Evolutionary conservation across 352 stramenopile species (phyloP).

Genomic region (Globisporangium emineosum): DNA sequence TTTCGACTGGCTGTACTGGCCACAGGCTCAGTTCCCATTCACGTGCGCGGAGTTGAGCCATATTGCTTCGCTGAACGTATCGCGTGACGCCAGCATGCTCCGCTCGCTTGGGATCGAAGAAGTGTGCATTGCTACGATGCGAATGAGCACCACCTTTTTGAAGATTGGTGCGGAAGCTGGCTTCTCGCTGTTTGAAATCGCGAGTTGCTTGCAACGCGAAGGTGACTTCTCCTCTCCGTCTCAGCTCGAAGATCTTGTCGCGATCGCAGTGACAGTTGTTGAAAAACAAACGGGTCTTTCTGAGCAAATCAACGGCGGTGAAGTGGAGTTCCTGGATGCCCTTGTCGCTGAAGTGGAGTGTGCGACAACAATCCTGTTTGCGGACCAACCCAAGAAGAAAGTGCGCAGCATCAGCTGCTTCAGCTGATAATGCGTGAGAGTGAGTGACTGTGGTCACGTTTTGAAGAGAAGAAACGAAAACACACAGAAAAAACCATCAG

Average conservation of each 20-base stretch:
- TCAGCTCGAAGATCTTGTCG: constrained; percentile 69
- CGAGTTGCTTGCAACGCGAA: constrained; percentile 70
- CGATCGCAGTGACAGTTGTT: constrained; percentile 34
- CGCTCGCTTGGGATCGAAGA: constrained; percentile 75
- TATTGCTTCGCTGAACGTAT: constrained; percentile 63
- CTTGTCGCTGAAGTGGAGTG: constrained; percentile 50
- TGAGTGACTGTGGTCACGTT: constrained; percentile 4
- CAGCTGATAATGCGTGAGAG: constrained; percentile 33
- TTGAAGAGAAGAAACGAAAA: constrained; percentile 23
- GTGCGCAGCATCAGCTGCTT: constrained; percentile 88
- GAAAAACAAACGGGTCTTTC: constrained; percentile 29
- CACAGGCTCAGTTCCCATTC: constrained; percentile 87
- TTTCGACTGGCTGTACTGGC: constrained; percentile 89
- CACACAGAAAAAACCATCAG: constrained; percentile 10
- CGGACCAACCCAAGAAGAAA: constrained; percentile 77
- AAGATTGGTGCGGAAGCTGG: constrained; percentile 70
- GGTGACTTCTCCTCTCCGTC: constrained; percentile 78
- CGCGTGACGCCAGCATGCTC: constrained; percentile 54
- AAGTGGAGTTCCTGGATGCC: constrained; percentile 40
- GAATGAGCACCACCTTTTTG: constrained; percentile 72
- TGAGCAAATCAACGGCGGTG: constrained; percentile 25
- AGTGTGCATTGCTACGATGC: constrained; percentile 80
- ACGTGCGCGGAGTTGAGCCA: constrained; percentile 71
- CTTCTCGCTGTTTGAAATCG: constrained; percentile 88
- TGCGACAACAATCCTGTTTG: constrained; percentile 45